A percentile compares a stretch with the other conserved stretches of the same genome.
Conservation (phyloP, 2,329 filamentous ascomycete genomes). For the Triangularia setosa region DNA sequence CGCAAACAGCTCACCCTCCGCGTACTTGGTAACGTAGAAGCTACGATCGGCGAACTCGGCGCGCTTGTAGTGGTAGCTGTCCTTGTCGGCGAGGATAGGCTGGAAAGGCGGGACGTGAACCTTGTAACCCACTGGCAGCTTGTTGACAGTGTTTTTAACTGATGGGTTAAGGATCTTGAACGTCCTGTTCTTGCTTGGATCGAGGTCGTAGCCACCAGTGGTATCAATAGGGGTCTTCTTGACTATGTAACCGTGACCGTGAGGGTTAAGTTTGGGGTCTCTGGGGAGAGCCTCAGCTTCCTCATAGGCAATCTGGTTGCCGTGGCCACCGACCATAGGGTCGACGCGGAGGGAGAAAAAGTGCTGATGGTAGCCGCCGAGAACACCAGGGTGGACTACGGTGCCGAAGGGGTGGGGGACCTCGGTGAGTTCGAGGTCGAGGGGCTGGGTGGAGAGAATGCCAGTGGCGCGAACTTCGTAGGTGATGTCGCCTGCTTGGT, state of each 20-base stretch:
- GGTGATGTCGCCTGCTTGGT: constrained; percentile 58
- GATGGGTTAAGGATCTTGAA: constrained; percentile 57
- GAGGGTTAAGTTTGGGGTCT: constrained; percentile 39
- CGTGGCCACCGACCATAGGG: constrained; percentile 56
- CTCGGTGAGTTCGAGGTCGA: constrained; percentile 53
- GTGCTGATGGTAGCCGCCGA: constrained; percentile 71
- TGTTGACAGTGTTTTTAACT: constrained; percentile 50
- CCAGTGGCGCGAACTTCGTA: constrained; percentile 63
- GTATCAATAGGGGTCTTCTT: constrained; percentile 43
- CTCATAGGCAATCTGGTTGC: constrained; percentile 55
- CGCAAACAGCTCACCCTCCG: constrained; percentile 36
- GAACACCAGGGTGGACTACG: constrained; percentile 56
- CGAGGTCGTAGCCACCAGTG: constrained; percentile 45
- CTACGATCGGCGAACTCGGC: constrained; percentile 36
- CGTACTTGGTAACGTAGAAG: constrained; percentile 36
- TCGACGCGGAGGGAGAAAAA: constrained; percentile 67
- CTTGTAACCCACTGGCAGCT: constrained; percentile 53
- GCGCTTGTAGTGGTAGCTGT: constrained; percentile 33
- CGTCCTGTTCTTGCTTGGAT: constrained; percentile 44
- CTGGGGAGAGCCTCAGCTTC: constrained; percentile 53
- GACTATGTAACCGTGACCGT: constrained; percentile 48
- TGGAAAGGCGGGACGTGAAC: constrained; percentile 54
- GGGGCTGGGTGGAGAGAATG: constrained; percentile 51
- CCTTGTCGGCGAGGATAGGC: constrained; percentile 48
- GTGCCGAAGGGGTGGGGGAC: constrained; percentile 51